phyloP scores from a whole-genome alignment of 2,329 filamentous ascomycete genomes.

The Cordyceps cicadae region DNA sequence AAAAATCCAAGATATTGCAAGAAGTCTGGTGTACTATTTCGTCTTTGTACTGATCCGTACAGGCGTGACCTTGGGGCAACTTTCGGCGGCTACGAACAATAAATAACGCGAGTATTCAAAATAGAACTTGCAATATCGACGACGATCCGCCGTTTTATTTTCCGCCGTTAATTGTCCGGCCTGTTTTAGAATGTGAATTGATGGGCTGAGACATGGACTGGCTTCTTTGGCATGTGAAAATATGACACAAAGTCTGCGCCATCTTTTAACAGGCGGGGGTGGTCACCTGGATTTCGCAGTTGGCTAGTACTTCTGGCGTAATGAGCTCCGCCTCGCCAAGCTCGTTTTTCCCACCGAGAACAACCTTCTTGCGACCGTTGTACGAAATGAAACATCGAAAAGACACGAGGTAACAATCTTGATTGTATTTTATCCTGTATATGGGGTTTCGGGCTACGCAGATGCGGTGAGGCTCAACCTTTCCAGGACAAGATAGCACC shows the following conservation, averaged over 20 bases:
- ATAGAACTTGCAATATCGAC: conserved; percentile 1
- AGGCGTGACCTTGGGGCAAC: neutral
- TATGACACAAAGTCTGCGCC: neutral
- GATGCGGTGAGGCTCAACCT: neutral
- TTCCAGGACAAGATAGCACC: neutral
- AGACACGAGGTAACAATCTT: neutral
- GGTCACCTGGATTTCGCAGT: neutral
- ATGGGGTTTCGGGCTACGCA: neutral
- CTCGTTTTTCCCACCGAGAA: neutral
- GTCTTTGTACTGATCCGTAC: neutral
- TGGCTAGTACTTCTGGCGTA: neutral
- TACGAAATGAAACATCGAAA: neutral
- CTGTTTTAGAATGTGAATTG: neutral
- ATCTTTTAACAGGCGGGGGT: neutral
- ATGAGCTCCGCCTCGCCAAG: neutral
- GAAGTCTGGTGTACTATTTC: no score
- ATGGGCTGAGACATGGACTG: neutral
- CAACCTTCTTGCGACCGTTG: neutral
- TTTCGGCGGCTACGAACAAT: conserved; percentile 3
- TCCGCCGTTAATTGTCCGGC: neutral
- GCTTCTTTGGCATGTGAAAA: conserved; percentile 9
- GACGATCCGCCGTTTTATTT: neutral
- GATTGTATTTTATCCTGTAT: neutral
- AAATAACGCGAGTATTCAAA: neutral
- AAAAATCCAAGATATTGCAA: no score